Evolutionary conservation across 2,329 filamentous ascomycete genomes (phyloP).

Genomic region (Hymenoscyphus occultus): DNA sequence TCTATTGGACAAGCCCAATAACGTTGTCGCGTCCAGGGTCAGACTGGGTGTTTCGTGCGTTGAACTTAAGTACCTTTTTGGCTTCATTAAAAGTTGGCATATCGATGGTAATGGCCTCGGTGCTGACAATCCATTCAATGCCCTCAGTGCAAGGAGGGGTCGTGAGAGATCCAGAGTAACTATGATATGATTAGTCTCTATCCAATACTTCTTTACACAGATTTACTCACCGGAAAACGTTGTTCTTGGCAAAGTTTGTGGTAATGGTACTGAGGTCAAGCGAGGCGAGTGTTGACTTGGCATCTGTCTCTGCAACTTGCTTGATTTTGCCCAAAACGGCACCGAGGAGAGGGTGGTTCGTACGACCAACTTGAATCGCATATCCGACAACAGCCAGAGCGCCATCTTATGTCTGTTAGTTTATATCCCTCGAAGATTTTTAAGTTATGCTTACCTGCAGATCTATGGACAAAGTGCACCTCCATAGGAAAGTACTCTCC

Average conservation of each 20-base stretch:
- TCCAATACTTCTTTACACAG: neutral
- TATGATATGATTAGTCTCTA: neutral
- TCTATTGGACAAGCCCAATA: neutral
- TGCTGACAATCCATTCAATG: slow-evolving; percentile 51
- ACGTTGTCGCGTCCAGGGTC: slow-evolving; percentile 5
- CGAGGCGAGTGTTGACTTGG: neutral
- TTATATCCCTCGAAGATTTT: neutral
- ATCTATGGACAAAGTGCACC: slow-evolving; percentile 42
- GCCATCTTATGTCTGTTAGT: slow-evolving; percentile 11
- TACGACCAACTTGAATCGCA: slow-evolving; percentile 39
- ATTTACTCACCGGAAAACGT: slow-evolving; percentile 3
- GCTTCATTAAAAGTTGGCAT: slow-evolving; percentile 48
- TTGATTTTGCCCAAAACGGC: slow-evolving; percentile 32
- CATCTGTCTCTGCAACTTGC: neutral
- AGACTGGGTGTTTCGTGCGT: slow-evolving; percentile 51
- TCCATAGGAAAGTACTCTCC: slow-evolving; percentile 41
- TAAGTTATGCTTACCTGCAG: slow-evolving; percentile 25
- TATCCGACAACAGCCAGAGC: slow-evolving; percentile 38
- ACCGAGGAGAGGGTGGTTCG: slow-evolving; percentile 40
- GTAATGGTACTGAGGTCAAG: slow-evolving; percentile 2
- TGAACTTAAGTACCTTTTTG: slow-evolving; percentile 53
- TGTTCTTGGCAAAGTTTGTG: neutral
- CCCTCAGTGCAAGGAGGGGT: slow-evolving; percentile 61
- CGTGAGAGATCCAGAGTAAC: slow-evolving; percentile 58
- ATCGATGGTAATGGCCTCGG: slow-evolving; percentile 46